Evolutionary conservation across 1,284 basidiomycete genomes (phyloP).

Genomic region (Amylostereum areolatum): DNA sequence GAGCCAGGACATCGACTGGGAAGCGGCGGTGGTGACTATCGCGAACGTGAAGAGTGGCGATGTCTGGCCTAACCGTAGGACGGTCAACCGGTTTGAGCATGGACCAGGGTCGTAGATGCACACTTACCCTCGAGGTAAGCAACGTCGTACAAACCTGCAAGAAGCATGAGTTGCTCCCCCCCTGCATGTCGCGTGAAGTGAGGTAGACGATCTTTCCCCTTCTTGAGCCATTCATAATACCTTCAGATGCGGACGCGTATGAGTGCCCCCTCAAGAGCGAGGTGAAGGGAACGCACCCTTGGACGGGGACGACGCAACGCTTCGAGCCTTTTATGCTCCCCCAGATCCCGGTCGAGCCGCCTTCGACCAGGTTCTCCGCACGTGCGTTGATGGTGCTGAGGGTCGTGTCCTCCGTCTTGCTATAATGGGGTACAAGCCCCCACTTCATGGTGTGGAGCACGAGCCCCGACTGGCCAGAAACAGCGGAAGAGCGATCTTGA

Average conservation of each 20-base stretch:
- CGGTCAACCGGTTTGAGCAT: background rate
- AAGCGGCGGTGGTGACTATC: slow-evolving; percentile 81
- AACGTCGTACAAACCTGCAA: slow-evolving; percentile 86
- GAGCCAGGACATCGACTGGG: slow-evolving; percentile 66
- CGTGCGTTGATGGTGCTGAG: slow-evolving; percentile 89
- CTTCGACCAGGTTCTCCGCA: slow-evolving; percentile 74
- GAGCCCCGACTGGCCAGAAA: background rate
- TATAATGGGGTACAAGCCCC: slow-evolving; percentile 87
- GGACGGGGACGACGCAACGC: slow-evolving; percentile 73
- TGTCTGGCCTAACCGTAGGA: slow-evolving; percentile 35
- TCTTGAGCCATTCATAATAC: slow-evolving; percentile 90
- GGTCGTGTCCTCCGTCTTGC: slow-evolving; percentile 63
- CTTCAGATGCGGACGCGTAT: slow-evolving; percentile 29
- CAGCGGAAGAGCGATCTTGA: background rate
- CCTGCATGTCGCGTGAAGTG: slow-evolving; percentile 74
- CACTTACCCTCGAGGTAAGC: slow-evolving; percentile 55
- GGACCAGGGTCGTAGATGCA: background rate
- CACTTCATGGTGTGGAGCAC: slow-evolving; percentile 79
- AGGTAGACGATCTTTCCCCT: slow-evolving; percentile 71
- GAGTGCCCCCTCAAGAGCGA: background rate
- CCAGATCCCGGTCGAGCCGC: slow-evolving; percentile 68
- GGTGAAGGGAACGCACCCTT: slow-evolving; percentile 50
- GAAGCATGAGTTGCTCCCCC: slow-evolving; percentile 61
- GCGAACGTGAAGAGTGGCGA: slow-evolving; percentile 78
- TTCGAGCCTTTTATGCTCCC: slow-evolving; percentile 71